A percentile compares a stretch with the other conserved stretches of the same genome.
phyloP scores from a whole-genome alignment of 345 rosid genomes.

The Turritis glabra region DNA sequence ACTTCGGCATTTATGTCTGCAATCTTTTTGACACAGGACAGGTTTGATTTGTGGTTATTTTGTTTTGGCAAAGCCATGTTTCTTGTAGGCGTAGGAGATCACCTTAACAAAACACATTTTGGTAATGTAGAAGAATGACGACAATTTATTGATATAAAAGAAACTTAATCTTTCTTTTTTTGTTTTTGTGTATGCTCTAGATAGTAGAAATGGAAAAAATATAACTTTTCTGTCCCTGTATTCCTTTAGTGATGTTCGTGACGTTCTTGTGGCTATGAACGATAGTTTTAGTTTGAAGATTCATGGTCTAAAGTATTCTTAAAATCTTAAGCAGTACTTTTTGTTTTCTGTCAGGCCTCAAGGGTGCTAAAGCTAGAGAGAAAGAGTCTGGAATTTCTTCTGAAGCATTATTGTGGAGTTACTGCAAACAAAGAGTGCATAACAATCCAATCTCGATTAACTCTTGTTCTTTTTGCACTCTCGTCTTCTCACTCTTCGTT shows the following conservation, averaged over 20 bases:
- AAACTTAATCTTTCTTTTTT: not conserved
- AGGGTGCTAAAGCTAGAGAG: conserved; percentile 87
- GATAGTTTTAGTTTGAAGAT: not conserved
- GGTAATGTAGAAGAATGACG: not conserved
- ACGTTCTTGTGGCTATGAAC: conserved; percentile 1
- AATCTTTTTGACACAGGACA: conserved; percentile 98
- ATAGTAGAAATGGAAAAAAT: not conserved
- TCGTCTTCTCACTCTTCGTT: conserved; percentile 10
- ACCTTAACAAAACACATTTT: not conserved
- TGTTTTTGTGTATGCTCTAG: not conserved
- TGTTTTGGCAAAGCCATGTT: not conserved
- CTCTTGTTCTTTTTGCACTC: conserved; percentile 8
- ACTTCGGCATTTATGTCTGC: conserved; percentile 94
- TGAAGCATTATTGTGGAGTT: conserved; percentile 74
- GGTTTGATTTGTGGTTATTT: conserved; percentile 48
- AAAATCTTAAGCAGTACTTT: not conserved
- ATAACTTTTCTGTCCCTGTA: not conserved
- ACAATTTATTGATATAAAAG: not conserved
- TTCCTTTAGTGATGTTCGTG: not conserved
- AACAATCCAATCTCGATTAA: conserved; percentile 23
- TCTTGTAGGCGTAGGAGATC: not conserved
- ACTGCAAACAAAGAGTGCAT: conserved; percentile 85
- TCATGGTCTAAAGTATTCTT: not conserved
- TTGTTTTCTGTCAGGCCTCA: conserved; percentile 55
- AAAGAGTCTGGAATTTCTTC: conserved; percentile 81